A percentile compares a stretch with the other conserved stretches of the same genome.
Conservation (phyloP, 2,329 filamentous ascomycete species). For the Thielaviopsis ethacetica region DNA sequence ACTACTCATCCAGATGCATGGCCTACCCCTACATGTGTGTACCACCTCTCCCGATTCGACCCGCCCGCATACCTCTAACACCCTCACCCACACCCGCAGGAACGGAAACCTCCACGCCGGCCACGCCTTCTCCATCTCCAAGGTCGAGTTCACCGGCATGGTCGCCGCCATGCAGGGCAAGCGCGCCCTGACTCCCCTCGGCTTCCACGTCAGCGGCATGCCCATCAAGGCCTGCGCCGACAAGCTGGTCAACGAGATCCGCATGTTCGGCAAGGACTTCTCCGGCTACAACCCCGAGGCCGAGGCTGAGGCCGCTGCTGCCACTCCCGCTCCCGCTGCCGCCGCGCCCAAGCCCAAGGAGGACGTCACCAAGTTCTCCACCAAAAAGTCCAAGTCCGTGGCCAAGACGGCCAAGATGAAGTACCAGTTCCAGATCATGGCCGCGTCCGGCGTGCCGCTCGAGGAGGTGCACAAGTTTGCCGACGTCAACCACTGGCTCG, state of each 20-base stretch:
- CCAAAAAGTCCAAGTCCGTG: constrained; percentile 82
- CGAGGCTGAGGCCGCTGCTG: constrained; percentile 29
- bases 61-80: constrained; percentile 19
- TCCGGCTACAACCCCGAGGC: constrained; percentile 54
- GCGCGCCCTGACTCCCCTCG: constrained; percentile 72
- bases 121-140: constrained; percentile 80
- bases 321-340: constrained; percentile 20
- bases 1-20: constrained; percentile 19
- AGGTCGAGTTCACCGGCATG: constrained; percentile 82
- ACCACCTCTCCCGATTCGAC: constrained; percentile 15
- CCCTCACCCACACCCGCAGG: constrained; percentile 21
- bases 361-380: constrained; percentile 79
- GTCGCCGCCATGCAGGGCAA: constrained; percentile 85
- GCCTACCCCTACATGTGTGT: constrained; percentile 22
- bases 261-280: constrained; percentile 77
- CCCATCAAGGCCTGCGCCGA: constrained; percentile 96
- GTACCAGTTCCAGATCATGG: constrained; percentile 93
- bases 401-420: constrained; percentile 86
- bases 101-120: constrained; percentile 82
- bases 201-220: constrained; percentile 89
- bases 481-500: constrained; percentile 80
- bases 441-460: constrained; percentile 70
- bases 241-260: constrained; percentile 80
- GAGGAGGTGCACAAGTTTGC: constrained; percentile 89
- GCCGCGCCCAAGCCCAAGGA: constrained; percentile 54